Evolutionary conservation across 176 grass and related monocot species (phyloP).

Genomic region (Bothriochloa decipiens): DNA sequence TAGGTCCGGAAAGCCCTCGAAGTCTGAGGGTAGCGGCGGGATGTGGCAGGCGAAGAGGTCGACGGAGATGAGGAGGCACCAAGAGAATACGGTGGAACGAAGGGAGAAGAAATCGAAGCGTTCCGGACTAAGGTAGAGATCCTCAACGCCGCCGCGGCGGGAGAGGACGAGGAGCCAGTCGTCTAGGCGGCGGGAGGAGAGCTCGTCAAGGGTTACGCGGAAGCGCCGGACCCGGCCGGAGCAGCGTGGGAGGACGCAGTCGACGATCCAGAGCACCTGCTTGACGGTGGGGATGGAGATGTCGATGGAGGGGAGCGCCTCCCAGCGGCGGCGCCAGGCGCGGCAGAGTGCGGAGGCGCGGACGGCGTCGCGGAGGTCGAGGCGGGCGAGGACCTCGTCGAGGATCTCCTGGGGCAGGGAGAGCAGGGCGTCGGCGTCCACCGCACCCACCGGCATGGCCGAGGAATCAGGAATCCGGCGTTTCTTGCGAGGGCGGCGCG

Average conservation of each 20-base stretch:
- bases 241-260: constrained; percentile 30
- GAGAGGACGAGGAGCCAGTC: constrained; percentile 32
- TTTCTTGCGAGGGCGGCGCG: not conserved
- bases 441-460: not conserved
- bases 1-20: constrained; percentile 24
- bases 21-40: not conserved
- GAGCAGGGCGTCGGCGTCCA: not conserved
- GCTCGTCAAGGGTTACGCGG: not conserved
- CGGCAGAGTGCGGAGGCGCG: constrained; percentile 41
- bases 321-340: constrained; percentile 44
- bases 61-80: not conserved
- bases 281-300: not conserved
- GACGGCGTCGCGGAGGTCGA: constrained; percentile 35
- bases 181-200: constrained; percentile 5
- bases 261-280: not conserved
- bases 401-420: constrained; percentile 18
- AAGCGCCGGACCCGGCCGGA: constrained; percentile 15
- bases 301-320: constrained; percentile 28
- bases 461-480: not conserved
- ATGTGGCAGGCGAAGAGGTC: constrained; percentile 8
- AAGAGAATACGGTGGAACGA: constrained; percentile 28
- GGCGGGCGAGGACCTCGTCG: constrained; percentile 28
- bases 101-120: not conserved
- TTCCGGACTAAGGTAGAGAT: constrained; percentile 3
- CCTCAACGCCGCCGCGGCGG: constrained; percentile 16